Percentiles rank a stretch among this genome's conserved stretches.
Evolutionary conservation across 176 grass and related monocot species (phyloP).

Genomic region (Elaeis guineensis): DNA sequence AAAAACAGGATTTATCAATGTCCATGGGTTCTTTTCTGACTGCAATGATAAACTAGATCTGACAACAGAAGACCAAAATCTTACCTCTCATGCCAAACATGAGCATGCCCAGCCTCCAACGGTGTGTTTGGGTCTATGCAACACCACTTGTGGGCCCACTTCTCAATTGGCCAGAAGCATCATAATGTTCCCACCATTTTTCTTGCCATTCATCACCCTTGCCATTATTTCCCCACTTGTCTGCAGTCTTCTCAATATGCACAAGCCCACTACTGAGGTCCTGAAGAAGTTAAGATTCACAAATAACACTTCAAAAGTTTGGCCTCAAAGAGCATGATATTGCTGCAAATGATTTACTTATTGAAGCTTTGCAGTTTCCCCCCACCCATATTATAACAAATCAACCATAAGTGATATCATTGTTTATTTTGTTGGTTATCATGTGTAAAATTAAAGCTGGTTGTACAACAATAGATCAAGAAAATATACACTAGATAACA

Average conservation of each 20-base stretch:
- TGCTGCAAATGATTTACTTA: too few relatives aligned
- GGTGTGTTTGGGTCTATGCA: constrained; percentile 75
- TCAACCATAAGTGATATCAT: too few relatives aligned
- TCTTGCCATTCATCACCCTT: constrained; percentile 91
- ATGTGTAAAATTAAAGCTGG: too few relatives aligned
- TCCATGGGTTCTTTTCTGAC: too few relatives aligned
- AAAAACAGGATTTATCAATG: too few relatives aligned
- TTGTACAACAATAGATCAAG: too few relatives aligned
- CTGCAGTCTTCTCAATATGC: constrained; percentile 96
- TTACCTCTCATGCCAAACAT: constrained; percentile 99
- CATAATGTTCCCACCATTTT: constrained; percentile 91
- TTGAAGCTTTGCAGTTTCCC: too few relatives aligned
- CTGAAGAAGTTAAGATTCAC: constrained; percentile 23
- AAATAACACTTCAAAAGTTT: neutral
- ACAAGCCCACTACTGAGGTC: constrained; percentile 53
- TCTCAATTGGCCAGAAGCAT: constrained; percentile 67
- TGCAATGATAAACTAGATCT: too few relatives aligned
- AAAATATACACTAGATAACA: too few relatives aligned
- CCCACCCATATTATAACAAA: too few relatives aligned
- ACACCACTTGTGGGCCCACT: constrained; percentile 97
- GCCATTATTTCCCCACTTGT: constrained; percentile 93
- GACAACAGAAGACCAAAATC: neutral
- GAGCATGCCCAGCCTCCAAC: constrained; percentile 87
- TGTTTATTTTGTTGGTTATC: too few relatives aligned
- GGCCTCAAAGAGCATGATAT: too few relatives aligned